Percentiles rank a stretch among this genome's conserved stretches.
Conservation (phyloP, 2,329 filamentous ascomycete species). For the Verticillium zaregamsianum region DNA sequence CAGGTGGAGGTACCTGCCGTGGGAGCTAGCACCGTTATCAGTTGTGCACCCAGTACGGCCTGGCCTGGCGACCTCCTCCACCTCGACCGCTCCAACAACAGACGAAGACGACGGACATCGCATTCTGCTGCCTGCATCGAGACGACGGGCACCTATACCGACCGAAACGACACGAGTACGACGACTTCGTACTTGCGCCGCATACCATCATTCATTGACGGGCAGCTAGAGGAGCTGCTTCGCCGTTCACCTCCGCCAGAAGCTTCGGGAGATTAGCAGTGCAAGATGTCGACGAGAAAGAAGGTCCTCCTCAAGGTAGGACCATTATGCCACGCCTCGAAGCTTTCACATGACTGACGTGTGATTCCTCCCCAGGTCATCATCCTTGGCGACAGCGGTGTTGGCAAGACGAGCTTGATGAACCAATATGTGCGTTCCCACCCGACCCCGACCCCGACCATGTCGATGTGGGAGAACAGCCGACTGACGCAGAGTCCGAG, state of each 20-base stretch:
- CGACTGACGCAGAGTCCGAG: background rate
- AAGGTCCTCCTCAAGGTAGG: constrained; percentile 85
- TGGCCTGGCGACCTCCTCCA: constrained; percentile 8
- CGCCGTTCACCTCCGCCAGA: background rate
- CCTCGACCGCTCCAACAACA: constrained; percentile 12
- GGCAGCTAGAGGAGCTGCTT: background rate
- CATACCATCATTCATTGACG: background rate
- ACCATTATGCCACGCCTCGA: constrained; percentile 7
- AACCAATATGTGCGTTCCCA: constrained; percentile 91
- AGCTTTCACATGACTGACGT: background rate
- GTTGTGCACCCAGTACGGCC: background rate
- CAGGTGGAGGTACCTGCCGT: background rate
- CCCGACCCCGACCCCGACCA: background rate
- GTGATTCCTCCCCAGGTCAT: constrained; percentile 67
- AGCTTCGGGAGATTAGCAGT: background rate
- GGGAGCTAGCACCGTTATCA: background rate
- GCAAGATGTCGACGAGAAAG: constrained; percentile 75
- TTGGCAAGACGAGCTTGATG: constrained; percentile 99
- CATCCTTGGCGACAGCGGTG: constrained; percentile 96
- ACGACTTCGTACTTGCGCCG: background rate
- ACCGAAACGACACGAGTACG: background rate
- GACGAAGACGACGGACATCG: background rate
- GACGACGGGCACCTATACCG: background rate
- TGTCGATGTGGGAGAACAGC: background rate
- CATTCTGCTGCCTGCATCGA: background rate